Evolutionary conservation across 768 basidiomycete species (phyloP), one percentile per base, ranked within the genome.

Genomic region (Steccherinum ochraceum): DNA sequence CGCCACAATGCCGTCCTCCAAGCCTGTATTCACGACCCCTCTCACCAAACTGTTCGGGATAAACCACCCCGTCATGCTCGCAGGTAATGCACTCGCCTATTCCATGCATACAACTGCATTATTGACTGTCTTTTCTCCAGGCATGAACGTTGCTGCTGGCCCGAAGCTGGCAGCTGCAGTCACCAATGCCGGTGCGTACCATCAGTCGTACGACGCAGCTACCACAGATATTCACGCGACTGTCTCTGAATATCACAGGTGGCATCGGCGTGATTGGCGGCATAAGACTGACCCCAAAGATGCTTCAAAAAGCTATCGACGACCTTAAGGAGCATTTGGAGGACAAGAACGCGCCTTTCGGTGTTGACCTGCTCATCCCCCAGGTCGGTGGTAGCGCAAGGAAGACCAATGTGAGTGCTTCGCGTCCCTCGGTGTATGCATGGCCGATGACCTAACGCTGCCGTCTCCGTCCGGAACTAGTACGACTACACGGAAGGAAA

Each of bases 241-340:
- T 1, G 10, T 5, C n/a, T n/a, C n/a, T n/a, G n/a, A n/a, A n/a
- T 13, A 3, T 13, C 16, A 20, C 47, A 78, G 80, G 83, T 58
- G 89, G 88, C 4, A 83, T 88, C 57, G 93, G 93, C 19, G 89
- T 93, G 59, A 92, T 94, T 56, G 93, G 91, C 2, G 93, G 92
- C 26, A 66, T 88, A 42, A 76, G 79, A 30, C 85, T 86, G 61
- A 86, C 74, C 48, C 88, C 86, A 19, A 83, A 80, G 58, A 77
- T 87, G 58, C 79, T 91, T 20, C 75, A 79, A 56, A 72, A 75
- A 23, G 76, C 74, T 16, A 87, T 89, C 45, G 73, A 83, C 20
- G 86, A 90, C 59, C 67, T 93, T 58, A 92, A 90, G 69, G 74
- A 72, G 30, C 69, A 81, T 60, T 73, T 95, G 12, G 82, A 86